Percentiles rank a stretch among this genome's conserved stretches.
Evolutionary conservation across 768 basidiomycete genomes (phyloP).

Genomic region (Tricholoma sp.): DNA sequence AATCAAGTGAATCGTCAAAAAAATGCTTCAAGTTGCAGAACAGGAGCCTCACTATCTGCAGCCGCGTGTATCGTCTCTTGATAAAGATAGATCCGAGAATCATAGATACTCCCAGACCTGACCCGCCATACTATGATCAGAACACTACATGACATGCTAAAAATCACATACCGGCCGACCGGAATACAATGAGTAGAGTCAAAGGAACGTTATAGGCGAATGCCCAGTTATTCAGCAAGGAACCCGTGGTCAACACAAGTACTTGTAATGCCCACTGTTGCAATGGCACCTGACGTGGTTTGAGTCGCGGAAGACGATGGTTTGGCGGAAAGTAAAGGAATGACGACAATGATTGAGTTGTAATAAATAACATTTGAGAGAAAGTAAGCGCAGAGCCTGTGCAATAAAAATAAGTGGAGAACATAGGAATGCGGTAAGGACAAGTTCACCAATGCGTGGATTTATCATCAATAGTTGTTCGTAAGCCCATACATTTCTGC

Average conservation of each 20-base stretch:
- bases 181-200: conserved; percentile 78
- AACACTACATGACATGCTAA: conserved; percentile 2
- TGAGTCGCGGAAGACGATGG: conserved; percentile 44
- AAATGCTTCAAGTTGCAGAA: not conserved
- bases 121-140: not conserved
- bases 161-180: conserved; percentile 60
- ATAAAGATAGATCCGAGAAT: conserved; percentile 58
- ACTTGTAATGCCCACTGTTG: conserved; percentile 69
- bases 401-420: not conserved
- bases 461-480: conserved; percentile 69
- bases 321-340: conserved; percentile 43
- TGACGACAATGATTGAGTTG: conserved; percentile 58
- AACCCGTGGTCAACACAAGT: conserved; percentile 56
- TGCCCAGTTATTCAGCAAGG: conserved; percentile 77
- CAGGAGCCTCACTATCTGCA: conserved; percentile 52
- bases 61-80: conserved; percentile 50
- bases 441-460: conserved; percentile 56
- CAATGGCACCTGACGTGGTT: conserved; percentile 65
- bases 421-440: not conserved
- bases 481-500: conserved; percentile 73
- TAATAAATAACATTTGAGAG: conserved; percentile 78
- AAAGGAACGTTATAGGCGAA: conserved; percentile 74
- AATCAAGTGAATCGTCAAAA: conserved; percentile 1
- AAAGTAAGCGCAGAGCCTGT: conserved; percentile 80
- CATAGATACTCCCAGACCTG: conserved; percentile 77